These are phyloP conservation scores for Exophiala alcalophila DNA, from an alignment of 2,329 filamentous ascomycete species.

Conservation along the genomic window DNA sequence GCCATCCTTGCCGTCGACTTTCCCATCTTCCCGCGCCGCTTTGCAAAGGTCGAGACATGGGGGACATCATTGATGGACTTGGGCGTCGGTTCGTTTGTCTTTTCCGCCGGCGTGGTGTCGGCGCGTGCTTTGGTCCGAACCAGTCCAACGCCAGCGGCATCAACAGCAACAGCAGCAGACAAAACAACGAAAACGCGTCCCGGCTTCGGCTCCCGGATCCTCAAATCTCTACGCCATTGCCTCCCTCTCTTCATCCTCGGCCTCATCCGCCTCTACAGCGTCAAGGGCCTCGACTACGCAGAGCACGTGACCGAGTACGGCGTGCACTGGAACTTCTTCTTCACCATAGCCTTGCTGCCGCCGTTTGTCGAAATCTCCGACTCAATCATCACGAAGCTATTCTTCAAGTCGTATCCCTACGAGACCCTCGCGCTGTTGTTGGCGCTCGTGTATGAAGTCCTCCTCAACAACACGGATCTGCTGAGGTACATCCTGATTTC, in stretches of 20 bases:
- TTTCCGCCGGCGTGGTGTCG: conserved; percentile 86
- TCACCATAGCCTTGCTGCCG: conserved; percentile 83
- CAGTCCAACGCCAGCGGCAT: not conserved
- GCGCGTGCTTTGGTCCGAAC: conserved; percentile 62
- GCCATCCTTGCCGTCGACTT: conserved; percentile 98
- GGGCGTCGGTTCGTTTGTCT: conserved; percentile 96
- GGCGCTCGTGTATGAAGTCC: conserved; percentile 67
- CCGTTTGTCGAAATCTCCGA: conserved; percentile 83
- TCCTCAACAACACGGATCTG: conserved; percentile 72
- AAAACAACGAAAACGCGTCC: too few relatives aligned
- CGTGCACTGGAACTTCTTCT: conserved; percentile 99
- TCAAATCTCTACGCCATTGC: conserved; percentile 71
- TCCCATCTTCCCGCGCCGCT: conserved; percentile 83
- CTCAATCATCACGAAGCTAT: conserved; percentile 56
- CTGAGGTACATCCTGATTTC: conserved; percentile 81
- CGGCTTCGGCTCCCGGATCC: conserved; percentile 56
- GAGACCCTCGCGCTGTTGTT: conserved; percentile 70
- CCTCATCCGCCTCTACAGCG: conserved; percentile 74
- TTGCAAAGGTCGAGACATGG: conserved; percentile 99
- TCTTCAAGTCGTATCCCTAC: conserved; percentile 71
- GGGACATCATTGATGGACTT: conserved; percentile 98
- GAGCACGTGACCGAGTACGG: conserved; percentile 98
- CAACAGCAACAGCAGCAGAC: conserved; percentile 12
- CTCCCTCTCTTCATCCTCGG: conserved; percentile 79
- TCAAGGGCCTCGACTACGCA: conserved; percentile 92